A percentile compares a stretch with the other conserved stretches of the same genome.
These are phyloP conservation scores for Hymenoscyphus albidus DNA, from an alignment of 2,329 filamentous ascomycete species.

Conservation along the genomic window DNA sequence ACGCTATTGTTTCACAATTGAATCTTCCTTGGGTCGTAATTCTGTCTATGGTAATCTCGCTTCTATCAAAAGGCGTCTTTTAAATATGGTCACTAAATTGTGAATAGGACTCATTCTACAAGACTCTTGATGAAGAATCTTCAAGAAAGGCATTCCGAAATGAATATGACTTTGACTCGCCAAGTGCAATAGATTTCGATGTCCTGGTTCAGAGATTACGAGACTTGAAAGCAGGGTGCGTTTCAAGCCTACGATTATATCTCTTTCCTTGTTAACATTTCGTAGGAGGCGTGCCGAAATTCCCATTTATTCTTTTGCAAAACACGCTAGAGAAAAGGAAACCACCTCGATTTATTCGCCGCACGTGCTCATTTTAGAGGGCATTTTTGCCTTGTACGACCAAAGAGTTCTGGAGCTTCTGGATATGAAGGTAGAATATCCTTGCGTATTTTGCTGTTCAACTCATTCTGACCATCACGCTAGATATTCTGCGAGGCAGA, in stretches of 20 bases:
- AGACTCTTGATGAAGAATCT: slow-evolving; percentile 74
- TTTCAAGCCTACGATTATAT: not conserved
- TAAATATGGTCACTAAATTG: slow-evolving; percentile 27
- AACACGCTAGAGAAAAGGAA: slow-evolving; percentile 74
- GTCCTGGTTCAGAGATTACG: slow-evolving; percentile 71
- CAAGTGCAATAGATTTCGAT: slow-evolving; percentile 93
- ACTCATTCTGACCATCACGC: slow-evolving; percentile 10
- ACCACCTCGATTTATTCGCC: slow-evolving; percentile 93
- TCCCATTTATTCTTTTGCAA: slow-evolving; percentile 90
- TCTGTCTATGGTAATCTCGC: slow-evolving; percentile 74
- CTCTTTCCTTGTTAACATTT: not conserved
- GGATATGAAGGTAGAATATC: slow-evolving; percentile 74
- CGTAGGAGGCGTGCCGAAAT: slow-evolving; percentile 80
- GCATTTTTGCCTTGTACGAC: slow-evolving; percentile 93
- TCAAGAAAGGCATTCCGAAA: slow-evolving; percentile 79
- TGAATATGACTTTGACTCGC: slow-evolving; percentile 94
- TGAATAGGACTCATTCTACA: slow-evolving; percentile 90
- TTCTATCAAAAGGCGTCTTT: not conserved
- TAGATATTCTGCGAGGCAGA: slow-evolving; percentile 96
- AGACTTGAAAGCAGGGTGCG: slow-evolving; percentile 87
- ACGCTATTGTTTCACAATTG: slow-evolving; percentile 84
- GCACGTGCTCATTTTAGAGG: slow-evolving; percentile 91
- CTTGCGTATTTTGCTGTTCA: not conserved
- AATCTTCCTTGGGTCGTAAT: slow-evolving; percentile 98
- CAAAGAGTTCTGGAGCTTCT: slow-evolving; percentile 77